phyloP scores from a whole-genome alignment of 441 rosid species.

The Eugenia klotzschiana region DNA sequence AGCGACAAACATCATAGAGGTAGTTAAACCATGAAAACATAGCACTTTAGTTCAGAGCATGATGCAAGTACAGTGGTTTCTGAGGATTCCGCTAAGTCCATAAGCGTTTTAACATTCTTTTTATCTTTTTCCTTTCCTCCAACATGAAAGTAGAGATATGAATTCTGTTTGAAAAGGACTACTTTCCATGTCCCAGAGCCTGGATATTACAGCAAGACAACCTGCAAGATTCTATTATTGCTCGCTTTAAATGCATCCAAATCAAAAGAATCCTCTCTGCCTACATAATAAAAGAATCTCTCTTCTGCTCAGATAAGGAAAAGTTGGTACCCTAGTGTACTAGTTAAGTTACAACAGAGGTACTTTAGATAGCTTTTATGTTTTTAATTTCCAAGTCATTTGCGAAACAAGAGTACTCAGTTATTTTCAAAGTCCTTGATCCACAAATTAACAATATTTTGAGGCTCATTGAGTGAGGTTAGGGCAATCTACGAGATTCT shows the following conservation, averaged over 20 bases:
- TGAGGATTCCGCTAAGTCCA: background rate
- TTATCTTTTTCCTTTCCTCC: background rate
- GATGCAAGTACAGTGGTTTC: background rate
- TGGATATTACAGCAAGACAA: background rate
- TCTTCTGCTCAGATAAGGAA: background rate
- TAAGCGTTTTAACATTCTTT: background rate
- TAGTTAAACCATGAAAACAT: background rate
- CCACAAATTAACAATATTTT: background rate
- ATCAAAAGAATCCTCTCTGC: background rate
- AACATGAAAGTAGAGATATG: background rate
- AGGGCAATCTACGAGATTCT: background rate
- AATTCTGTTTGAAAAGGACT: background rate
- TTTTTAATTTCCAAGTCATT: background rate
- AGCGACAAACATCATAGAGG: background rate
- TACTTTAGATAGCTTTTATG: background rate
- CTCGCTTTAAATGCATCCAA: background rate
- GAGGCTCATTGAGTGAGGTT: background rate
- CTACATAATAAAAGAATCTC: background rate
- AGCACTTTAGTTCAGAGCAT: background rate
- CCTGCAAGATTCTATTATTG: background rate
- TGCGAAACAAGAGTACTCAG: background rate
- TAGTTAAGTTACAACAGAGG: background rate
- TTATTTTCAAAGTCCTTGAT: background rate
- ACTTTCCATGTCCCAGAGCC: background rate
- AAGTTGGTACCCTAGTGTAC: background rate